phyloP scores from a whole-genome alignment of 2,329 filamentous ascomycete species.

The Chrysoporthe deuterocubensis region DNA sequence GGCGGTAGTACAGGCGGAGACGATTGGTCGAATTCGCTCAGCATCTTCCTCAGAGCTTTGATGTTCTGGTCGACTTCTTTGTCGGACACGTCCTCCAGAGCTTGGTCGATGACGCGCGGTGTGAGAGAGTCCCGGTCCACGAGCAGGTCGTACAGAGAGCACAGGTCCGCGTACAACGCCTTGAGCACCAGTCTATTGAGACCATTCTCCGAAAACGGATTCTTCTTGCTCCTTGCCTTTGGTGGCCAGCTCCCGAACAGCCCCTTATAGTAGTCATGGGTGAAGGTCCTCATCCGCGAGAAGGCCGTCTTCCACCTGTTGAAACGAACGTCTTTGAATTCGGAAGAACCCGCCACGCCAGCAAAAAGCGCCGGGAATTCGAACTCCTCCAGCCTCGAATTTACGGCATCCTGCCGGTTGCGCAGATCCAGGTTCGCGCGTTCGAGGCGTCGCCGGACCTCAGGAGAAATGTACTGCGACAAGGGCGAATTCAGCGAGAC shows the following conservation, averaged over 20 bases:
- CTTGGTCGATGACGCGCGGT: slow-evolving; percentile 74
- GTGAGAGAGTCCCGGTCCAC: slow-evolving; percentile 81
- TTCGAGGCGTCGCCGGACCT: slow-evolving; percentile 80
- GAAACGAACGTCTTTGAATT: slow-evolving; percentile 78
- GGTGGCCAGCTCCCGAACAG: slow-evolving; percentile 79
- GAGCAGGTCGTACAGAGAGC: slow-evolving; percentile 83
- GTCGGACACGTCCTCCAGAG: slow-evolving; percentile 47
- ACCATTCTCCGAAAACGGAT: slow-evolving; percentile 82
- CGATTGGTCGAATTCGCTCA: slow-evolving; percentile 87
- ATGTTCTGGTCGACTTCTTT: slow-evolving; percentile 61
- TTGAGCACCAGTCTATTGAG: slow-evolving; percentile 83
- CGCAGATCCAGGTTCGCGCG: slow-evolving; percentile 80
- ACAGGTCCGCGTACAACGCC: slow-evolving; percentile 84
- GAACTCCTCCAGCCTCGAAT: slow-evolving; percentile 79
- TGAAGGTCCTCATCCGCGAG: slow-evolving; percentile 73
- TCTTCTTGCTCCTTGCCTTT: slow-evolving; percentile 90
- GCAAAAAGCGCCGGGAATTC: slow-evolving; percentile 90
- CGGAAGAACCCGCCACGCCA: slow-evolving; percentile 84
- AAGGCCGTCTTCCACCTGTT: slow-evolving; percentile 82
- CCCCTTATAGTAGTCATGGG: slow-evolving; percentile 67
- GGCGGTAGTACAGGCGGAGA: slow-evolving; percentile 89
- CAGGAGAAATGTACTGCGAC: slow-evolving; percentile 69
- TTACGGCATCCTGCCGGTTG: slow-evolving; percentile 71
- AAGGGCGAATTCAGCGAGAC: slow-evolving; percentile 69
- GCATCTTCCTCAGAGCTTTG: slow-evolving; percentile 74